A percentile compares a stretch with the other conserved stretches of the same genome.
Evolutionary conservation across 805 yeast genomes (phyloP).

Genomic region (Candida vartiovaarae): DNA sequence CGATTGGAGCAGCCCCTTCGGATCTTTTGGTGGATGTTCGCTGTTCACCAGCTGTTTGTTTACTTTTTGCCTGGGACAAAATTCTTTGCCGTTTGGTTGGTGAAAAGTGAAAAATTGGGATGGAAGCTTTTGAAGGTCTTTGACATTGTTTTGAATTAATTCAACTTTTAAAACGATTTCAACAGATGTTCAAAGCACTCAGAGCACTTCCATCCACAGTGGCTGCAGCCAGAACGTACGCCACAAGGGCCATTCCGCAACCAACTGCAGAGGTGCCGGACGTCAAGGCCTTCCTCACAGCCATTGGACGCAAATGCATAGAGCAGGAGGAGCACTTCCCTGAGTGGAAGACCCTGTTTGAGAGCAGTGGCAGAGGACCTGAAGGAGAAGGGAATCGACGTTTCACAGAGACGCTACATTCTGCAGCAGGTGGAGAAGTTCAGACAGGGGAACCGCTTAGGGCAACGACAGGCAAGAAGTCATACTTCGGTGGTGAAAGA

Average conservation of each 20-base stretch:
- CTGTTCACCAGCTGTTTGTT: neutral
- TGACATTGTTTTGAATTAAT: too few relatives aligned
- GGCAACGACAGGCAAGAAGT: slow-evolving; percentile 67
- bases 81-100: too few relatives aligned
- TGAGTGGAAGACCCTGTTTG: slow-evolving; percentile 61
- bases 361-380: slow-evolving; percentile 43
- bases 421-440: slow-evolving; percentile 65
- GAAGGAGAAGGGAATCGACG: slow-evolving; percentile 74
- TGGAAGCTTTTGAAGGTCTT: too few relatives aligned
- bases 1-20: neutral
- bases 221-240: slow-evolving; percentile 1
- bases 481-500: slow-evolving; percentile 80
- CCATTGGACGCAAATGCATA: slow-evolving; percentile 67
- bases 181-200: slow-evolving; percentile 5
- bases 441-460: slow-evolving; percentile 45
- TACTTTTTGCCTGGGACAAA: neutral
- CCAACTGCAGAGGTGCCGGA: slow-evolving; percentile 57
- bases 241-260: slow-evolving; percentile 28
- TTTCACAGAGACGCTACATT: slow-evolving; percentile 64
- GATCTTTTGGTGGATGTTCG: too few relatives aligned
- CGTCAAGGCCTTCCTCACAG: slow-evolving; percentile 62
- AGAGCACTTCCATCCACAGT: too few relatives aligned
- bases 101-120: too few relatives aligned
- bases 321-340: slow-evolving; percentile 69
- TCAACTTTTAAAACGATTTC: too few relatives aligned